These are phyloP conservation scores for Thermochaetoides thermophila DNA, from an alignment of 495 filamentous ascomycete genomes.

Conservation along the genomic window DNA sequence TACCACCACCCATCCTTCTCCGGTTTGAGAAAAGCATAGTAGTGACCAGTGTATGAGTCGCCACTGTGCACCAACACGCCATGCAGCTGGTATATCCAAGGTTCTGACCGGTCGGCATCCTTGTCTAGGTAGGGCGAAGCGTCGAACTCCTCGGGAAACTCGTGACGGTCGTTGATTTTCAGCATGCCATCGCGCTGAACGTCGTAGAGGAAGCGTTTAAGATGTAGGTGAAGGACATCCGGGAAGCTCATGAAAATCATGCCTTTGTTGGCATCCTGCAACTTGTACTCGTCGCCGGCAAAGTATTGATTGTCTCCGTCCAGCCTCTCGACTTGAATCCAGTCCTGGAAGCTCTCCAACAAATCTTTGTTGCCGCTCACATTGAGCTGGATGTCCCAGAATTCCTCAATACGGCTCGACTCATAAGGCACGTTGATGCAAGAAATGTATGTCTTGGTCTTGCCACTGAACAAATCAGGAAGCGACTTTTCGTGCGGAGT, in stretches of 20 bases:
- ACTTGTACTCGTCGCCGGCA: constrained; percentile 70
- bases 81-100: constrained; percentile 83
- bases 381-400: constrained; percentile 98
- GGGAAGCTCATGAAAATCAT: constrained; percentile 96
- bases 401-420: constrained; percentile 87
- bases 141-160: constrained; percentile 90
- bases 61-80: constrained; percentile 94
- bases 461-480: constrained; percentile 81
- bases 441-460: constrained; percentile 94
- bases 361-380: constrained; percentile 86
- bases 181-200: constrained; percentile 91
- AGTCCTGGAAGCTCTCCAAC: constrained; percentile 89
- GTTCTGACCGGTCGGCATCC: constrained; percentile 73
- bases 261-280: constrained; percentile 94
- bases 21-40: constrained; percentile 94
- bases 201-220: constrained; percentile 98
- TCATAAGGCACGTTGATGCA: constrained; percentile 98
- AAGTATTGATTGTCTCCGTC: constrained; percentile 98
- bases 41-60: constrained; percentile 95
- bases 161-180: constrained; percentile 97
- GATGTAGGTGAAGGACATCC: constrained; percentile 83
- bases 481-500: constrained; percentile 88
- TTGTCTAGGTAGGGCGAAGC: constrained; percentile 75
- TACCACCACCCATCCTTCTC: constrained; percentile 86
- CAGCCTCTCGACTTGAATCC: constrained; percentile 88